Evolutionary conservation across 306 rosid genomes (phyloP).

Genomic region (Inga oerstediana): DNA sequence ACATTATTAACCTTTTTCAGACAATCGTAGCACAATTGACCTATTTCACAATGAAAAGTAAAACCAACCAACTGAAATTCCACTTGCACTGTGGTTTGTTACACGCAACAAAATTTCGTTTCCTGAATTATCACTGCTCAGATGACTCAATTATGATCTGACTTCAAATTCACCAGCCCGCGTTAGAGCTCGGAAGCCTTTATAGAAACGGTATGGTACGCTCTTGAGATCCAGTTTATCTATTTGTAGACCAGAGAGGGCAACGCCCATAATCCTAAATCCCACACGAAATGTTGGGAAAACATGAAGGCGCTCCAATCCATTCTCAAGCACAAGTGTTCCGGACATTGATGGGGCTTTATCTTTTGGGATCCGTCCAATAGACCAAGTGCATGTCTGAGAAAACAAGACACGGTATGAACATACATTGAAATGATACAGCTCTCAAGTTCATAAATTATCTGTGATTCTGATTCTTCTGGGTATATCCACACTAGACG

Average conservation of each 20-base stretch:
- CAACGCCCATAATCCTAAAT: conserved; percentile 83
- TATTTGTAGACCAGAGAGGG: conserved; percentile 88
- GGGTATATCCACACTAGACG: not conserved
- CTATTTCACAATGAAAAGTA: not conserved
- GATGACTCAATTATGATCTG: conserved; percentile 49
- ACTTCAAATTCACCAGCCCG: conserved; percentile 88
- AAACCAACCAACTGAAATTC: not conserved
- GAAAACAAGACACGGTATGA: not conserved
- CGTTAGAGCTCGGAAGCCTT: conserved; percentile 93
- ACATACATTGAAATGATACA: conserved; percentile 10
- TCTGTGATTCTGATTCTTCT: conserved; percentile 6
- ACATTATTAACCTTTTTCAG: not conserved
- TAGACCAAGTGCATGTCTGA: conserved; percentile 87
- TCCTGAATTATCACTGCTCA: conserved; percentile 12
- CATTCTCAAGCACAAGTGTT: conserved; percentile 75
- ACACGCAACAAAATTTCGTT: conserved; percentile 33
- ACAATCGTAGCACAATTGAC: not conserved
- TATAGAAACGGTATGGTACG: conserved; percentile 67
- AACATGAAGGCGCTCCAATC: conserved; percentile 78
- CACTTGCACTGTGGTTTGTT: not conserved
- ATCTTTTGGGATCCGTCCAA: conserved; percentile 88
- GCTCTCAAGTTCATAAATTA: conserved; percentile 10
- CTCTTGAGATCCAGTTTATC: conserved; percentile 79
- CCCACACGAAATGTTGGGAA: conserved; percentile 85
- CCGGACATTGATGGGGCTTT: conserved; percentile 93